phyloP scores from a whole-genome alignment of 2,329 filamentous ascomycete genomes.

The Phialophora tarda region DNA sequence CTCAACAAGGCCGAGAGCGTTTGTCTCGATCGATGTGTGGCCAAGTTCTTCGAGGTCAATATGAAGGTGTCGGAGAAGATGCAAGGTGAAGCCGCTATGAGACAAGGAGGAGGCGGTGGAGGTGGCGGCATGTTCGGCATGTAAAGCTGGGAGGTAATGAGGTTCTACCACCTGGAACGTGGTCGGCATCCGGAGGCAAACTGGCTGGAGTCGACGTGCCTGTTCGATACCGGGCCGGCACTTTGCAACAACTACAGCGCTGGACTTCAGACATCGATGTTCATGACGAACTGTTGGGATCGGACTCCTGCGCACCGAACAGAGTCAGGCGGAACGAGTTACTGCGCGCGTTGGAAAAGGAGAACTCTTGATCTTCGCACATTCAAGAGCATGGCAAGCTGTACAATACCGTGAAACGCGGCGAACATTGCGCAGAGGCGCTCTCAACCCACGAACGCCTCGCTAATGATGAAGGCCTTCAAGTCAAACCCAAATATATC shows the following conservation, averaged over 20 bases:
- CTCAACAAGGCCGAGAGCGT: constrained; percentile 99
- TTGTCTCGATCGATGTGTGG: constrained; percentile 94
- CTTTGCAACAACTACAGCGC: background rate
- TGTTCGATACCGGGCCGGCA: background rate
- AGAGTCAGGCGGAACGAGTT: background rate
- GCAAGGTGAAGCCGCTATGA: constrained; percentile 79
- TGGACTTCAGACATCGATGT: background rate
- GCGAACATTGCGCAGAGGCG: background rate
- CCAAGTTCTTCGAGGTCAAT: constrained; percentile 99
- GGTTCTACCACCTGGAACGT: background rate
- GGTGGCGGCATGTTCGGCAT: constrained; percentile 55
- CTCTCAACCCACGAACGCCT: constrained; percentile 1
- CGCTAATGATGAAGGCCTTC: background rate
- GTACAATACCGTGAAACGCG: background rate
- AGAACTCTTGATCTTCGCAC: constrained; percentile 2
- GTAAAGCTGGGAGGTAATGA: constrained; percentile 40
- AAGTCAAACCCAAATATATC: background rate
- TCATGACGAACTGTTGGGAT: background rate
- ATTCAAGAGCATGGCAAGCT: background rate
- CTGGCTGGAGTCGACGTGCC: background rate
- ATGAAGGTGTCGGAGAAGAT: constrained; percentile 97
- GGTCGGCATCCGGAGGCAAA: background rate
- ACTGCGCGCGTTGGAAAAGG: background rate
- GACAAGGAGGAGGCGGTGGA: constrained; percentile 63
- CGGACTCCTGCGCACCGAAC: background rate